Conservation (phyloP, 345 rosid species). For the Leavenworthia alabamica region DNA sequence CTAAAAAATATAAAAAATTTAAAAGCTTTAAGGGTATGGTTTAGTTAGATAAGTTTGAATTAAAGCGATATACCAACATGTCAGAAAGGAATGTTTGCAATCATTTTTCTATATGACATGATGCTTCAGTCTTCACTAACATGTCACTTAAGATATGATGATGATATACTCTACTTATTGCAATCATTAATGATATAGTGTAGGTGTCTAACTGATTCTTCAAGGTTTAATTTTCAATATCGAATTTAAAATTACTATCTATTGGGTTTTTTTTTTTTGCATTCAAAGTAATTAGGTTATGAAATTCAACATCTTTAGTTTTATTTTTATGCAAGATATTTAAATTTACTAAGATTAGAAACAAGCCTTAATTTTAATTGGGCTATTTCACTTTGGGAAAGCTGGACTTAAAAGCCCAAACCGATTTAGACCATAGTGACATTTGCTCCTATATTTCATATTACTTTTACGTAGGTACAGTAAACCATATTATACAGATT, state of each 20-base stretch:
- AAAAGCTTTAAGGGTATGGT: too few relatives aligned
- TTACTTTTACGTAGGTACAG: too few relatives aligned
- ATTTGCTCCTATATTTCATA: background rate
- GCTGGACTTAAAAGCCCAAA: background rate
- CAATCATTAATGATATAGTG: background rate
- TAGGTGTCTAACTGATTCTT: background rate
- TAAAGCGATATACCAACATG: background rate
- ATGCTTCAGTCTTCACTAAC: slow-evolving; percentile 3
- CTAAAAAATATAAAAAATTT: background rate
- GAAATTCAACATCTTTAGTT: too few relatives aligned
- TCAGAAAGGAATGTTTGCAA: slow-evolving; percentile 17
- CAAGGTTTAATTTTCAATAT: too few relatives aligned
- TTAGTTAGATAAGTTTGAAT: background rate
- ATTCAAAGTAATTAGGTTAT: background rate
- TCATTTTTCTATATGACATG: background rate
- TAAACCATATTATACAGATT: too few relatives aligned
- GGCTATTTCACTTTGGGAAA: background rate
- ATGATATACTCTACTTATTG: background rate
- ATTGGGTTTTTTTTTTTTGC: background rate
- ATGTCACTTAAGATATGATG: slow-evolving; percentile 5
- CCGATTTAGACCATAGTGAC: background rate
- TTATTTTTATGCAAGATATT: too few relatives aligned
- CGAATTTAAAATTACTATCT: background rate
- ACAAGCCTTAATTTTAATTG: background rate
- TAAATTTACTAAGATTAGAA: background rate